Conservation (phyloP, 2,329 filamentous ascomycete genomes). For the Aspergillus tamarii region DNA sequence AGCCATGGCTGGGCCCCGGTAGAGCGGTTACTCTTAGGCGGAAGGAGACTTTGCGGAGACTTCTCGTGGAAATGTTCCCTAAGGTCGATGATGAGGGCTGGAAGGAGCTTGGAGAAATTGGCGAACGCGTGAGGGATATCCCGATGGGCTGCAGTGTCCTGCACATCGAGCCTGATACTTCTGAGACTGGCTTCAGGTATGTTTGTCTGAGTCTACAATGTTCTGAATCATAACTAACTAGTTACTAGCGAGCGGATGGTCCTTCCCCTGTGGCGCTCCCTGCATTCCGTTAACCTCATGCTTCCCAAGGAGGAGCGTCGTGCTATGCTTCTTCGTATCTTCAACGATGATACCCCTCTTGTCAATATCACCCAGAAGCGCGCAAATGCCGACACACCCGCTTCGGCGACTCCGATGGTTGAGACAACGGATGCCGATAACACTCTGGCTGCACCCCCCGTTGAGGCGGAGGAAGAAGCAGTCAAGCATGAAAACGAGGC, state of each 20-base stretch:
- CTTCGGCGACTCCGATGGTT: conserved; percentile 17
- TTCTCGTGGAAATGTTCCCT: conserved; percentile 96
- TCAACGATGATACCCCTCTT: conserved; percentile 83
- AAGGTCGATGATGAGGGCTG: conserved; percentile 76
- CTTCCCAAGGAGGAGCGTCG: conserved; percentile 93
- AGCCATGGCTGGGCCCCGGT: conserved; percentile 82
- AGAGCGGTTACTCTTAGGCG: conserved; percentile 75
- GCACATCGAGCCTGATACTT: conserved; percentile 71
- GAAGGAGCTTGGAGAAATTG: conserved; percentile 82
- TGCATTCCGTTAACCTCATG: conserved; percentile 94
- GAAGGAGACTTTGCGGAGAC: conserved; percentile 76
- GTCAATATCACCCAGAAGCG: conserved; percentile 61
- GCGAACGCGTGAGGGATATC: conserved; percentile 76
- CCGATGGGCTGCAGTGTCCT: conserved; percentile 92
- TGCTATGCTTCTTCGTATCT: conserved; percentile 88
- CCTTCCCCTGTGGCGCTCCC: conserved; percentile 89
- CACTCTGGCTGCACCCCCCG: conserved; percentile 20
- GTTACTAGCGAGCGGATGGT: conserved; percentile 72
- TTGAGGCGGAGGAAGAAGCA: conserved; percentile 38
- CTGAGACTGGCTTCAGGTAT: conserved; percentile 59
- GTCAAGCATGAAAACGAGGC: conserved; percentile 44
- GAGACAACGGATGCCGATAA: conserved; percentile 15
- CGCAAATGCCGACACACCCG: conserved; percentile 19
- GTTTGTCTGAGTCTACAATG: conserved; percentile 14
- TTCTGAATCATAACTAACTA: conserved; percentile 25